phyloP scores from a whole-genome alignment of 345 rosid species.

The Passiflora organensis region DNA sequence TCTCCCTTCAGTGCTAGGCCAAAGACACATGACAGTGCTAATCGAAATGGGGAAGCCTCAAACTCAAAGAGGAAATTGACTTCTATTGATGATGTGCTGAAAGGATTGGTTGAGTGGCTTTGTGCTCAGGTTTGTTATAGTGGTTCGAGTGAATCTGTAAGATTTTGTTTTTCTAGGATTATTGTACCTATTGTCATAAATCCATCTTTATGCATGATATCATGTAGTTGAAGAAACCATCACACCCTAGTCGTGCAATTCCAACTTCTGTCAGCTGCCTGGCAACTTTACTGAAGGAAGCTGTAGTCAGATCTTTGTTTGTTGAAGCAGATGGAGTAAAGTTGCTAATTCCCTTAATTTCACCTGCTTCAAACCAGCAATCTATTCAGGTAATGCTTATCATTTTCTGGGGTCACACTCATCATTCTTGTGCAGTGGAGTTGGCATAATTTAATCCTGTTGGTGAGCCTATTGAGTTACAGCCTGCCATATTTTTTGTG shows the following conservation, averaged over 20 bases:
- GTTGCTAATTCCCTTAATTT: conserved; percentile 73
- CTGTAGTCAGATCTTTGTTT: conserved; percentile 83
- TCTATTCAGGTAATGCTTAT: conserved; percentile 69
- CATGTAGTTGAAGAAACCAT: conserved; percentile 79
- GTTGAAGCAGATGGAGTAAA: conserved; percentile 91
- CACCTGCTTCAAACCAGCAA: conserved; percentile 95
- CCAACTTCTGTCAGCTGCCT: conserved; percentile 77
- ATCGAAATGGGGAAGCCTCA: conserved; percentile 62
- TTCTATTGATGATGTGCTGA: conserved; percentile 75
- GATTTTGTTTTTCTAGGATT: neutral
- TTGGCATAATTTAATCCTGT: neutral
- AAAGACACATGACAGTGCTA: conserved; percentile 37
- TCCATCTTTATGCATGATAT: neutral
- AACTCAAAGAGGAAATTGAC: conserved; percentile 56
- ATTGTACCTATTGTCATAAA: neutral
- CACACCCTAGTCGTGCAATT: conserved; percentile 73
- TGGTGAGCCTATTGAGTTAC: too few species aligned
- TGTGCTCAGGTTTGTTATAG: conserved; percentile 66
- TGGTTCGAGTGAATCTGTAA: neutral
- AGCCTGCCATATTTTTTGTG: too few species aligned
- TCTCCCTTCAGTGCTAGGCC: conserved; percentile 86
- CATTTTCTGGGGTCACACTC: neutral
- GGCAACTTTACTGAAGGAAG: conserved; percentile 73
- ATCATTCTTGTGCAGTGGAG: conserved; percentile 2
- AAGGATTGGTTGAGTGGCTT: conserved; percentile 93